Evolutionary conservation across 164 flowering plant species (phyloP).

Genomic region (Piper betle): DNA sequence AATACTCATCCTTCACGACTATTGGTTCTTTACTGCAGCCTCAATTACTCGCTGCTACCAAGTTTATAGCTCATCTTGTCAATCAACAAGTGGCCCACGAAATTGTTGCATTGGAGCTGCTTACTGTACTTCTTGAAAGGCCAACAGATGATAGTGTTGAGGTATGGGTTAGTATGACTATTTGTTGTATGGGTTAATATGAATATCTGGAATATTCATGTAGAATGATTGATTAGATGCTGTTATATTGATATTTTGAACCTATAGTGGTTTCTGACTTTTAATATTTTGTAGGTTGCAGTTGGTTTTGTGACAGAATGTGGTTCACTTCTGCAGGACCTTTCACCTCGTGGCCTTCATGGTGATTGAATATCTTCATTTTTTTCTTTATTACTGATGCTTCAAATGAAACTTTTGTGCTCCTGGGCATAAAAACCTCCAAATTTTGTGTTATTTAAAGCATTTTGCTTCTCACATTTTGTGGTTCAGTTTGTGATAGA

Average conservation of each 20-base stretch:
- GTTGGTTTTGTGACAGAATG: slow-evolving; percentile 94
- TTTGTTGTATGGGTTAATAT: too few relatives aligned
- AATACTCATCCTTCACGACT: too few relatives aligned
- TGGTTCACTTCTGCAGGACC: slow-evolving; percentile 84
- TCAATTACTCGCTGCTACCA: slow-evolving; percentile 78
- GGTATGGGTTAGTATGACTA: slow-evolving; percentile 10
- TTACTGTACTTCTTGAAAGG: slow-evolving; percentile 62
- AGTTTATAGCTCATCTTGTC: slow-evolving; percentile 87
- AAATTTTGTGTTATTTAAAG: background rate
- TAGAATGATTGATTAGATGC: too few relatives aligned
- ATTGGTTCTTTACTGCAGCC: too few relatives aligned
- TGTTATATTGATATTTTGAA: background rate
- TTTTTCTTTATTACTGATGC: background rate
- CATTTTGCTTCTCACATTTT: background rate
- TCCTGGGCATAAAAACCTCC: background rate
- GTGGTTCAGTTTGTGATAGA: background rate
- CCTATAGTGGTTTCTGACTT: background rate
- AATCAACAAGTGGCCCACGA: slow-evolving; percentile 96
- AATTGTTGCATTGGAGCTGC: slow-evolving; percentile 77
- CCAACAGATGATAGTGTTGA: slow-evolving; percentile 98
- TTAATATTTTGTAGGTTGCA: slow-evolving; percentile 34
- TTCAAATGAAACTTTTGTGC: background rate
- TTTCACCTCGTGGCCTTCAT: slow-evolving; percentile 73
- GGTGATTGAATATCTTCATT: slow-evolving; percentile 25
- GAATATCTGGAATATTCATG: too few relatives aligned